Evolutionary conservation across 192 early-diverging fungal species (phyloP), one percentile per base, ranked within the genome.

Genomic region (Globomyces pollinis-pini): DNA sequence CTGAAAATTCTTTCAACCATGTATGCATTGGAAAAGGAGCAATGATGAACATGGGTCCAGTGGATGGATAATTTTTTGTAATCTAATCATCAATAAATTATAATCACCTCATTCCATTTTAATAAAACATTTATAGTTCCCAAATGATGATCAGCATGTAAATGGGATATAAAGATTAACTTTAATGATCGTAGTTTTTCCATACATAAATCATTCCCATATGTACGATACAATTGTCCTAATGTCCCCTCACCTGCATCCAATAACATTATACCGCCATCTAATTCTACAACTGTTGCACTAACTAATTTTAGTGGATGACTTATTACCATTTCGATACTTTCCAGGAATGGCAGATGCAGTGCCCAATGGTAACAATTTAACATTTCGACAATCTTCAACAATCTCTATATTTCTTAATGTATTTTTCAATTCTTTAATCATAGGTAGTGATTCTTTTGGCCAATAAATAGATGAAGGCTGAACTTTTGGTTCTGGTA

Each of bases 111-210:
- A 53, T 73, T 80, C 83, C 91, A 86, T 50, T 79, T 76, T 18
- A 66, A 72, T 50, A 98, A 69, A 36, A 99, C 55, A 24, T 80
- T 65, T 3, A 90, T 71, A 2, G 84, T 70, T 2, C 96, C 96
- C 18, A 99, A 69, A 65, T 97, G 96, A 61, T 99, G 96, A 69
- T 99, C 96, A 24, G 94, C 96, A 67, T 99, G 96, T 73, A 99
- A 69, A 66, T 99, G 96, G 33, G 91, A 94, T 7, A 99, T 76
- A 70, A 92, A 96, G 49, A 99, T 60, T 7, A 87, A 68, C 50
- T 76, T 73, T 26, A 99, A 50, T 8, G 64, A 63, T 8, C 54
- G 51, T 9, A 96, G 60, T 30, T 60, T 55, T 4, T 54, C 50
- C 12, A 55, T 35, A 3, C 52, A 12, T 36, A 30, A 12, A 4